These are phyloP conservation scores for Lumnitzera littorea DNA, from an alignment of 345 rosid species.

Conservation along the genomic window DNA sequence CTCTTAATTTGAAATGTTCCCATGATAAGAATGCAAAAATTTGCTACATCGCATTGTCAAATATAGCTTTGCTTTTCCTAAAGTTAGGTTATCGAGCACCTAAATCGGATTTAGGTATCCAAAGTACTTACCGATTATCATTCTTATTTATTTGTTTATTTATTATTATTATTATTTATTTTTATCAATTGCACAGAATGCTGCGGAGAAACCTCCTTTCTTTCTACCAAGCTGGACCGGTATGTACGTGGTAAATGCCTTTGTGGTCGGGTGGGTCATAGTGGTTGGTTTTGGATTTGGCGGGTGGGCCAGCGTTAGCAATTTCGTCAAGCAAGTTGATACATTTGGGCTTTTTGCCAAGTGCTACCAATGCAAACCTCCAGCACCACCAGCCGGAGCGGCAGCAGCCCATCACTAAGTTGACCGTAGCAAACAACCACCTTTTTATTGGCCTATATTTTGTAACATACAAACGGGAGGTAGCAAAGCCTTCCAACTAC, in stretches of 20 bases:
- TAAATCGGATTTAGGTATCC: no score
- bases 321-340: slow-evolving; percentile 71
- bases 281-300: slow-evolving; percentile 23
- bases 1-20: no score
- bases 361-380: slow-evolving; percentile 96
- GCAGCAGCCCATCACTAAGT: slow-evolving; percentile 20
- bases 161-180: not conserved
- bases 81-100: no score
- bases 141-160: no score
- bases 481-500: no score
- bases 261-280: slow-evolving; percentile 19
- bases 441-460: not conserved
- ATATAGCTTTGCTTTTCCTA: no score
- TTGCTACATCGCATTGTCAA: no score
- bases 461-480: not conserved
- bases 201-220: slow-evolving; percentile 22
- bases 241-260: slow-evolving; percentile 15
- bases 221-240: slow-evolving; percentile 19
- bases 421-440: not conserved
- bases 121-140: no score
- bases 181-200: slow-evolving; percentile 8
- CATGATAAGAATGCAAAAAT: no score
- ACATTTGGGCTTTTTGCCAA: slow-evolving; percentile 92
- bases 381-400: slow-evolving; percentile 29
- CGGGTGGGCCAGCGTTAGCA: slow-evolving; percentile 23